These are phyloP conservation scores for Rhynchospora pubera DNA, from an alignment of 176 grass and related monocot genomes.

Conservation along the genomic window DNA sequence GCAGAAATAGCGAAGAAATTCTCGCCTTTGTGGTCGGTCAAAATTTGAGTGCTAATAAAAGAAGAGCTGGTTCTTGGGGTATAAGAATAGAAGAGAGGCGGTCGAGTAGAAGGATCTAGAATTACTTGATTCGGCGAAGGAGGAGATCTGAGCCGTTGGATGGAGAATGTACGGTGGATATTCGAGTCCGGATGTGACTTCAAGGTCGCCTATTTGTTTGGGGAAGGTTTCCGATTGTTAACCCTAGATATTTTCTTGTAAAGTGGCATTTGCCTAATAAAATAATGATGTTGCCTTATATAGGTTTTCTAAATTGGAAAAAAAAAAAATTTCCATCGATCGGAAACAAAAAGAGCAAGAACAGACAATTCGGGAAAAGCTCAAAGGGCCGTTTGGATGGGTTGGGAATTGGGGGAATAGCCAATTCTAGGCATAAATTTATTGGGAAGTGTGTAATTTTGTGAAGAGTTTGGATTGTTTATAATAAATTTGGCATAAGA, in stretches of 20 bases:
- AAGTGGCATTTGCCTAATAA: neutral
- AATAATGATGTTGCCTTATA: neutral
- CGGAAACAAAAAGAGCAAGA: neutral
- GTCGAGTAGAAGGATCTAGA: conserved; percentile 31
- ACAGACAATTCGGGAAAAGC: neutral
- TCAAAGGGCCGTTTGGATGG: too few relatives aligned
- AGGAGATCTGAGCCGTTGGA: conserved; percentile 3
- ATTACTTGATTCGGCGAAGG: neutral
- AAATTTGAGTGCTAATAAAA: neutral
- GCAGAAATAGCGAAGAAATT: conserved; percentile 4
- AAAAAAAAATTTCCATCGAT: neutral
- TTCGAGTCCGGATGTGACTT: neutral
- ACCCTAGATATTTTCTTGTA: conserved; percentile 11
- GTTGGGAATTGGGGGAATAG: too few relatives aligned
- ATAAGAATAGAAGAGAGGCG: conserved; percentile 11
- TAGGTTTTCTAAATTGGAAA: conserved; percentile 5
- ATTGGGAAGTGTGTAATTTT: too few relatives aligned
- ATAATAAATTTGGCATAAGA: too few relatives aligned
- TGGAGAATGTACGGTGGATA: neutral
- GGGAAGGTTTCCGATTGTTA: conserved; percentile 16
- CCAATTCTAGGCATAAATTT: too few relatives aligned
- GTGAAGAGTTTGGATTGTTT: too few relatives aligned
- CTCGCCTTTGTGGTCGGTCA: conserved; percentile 7
- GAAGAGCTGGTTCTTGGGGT: neutral
- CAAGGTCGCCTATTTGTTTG: neutral